Evolutionary conservation across 176 grass and related monocot species (phyloP).

Genomic region (Dendrocalamus sinicus): DNA sequence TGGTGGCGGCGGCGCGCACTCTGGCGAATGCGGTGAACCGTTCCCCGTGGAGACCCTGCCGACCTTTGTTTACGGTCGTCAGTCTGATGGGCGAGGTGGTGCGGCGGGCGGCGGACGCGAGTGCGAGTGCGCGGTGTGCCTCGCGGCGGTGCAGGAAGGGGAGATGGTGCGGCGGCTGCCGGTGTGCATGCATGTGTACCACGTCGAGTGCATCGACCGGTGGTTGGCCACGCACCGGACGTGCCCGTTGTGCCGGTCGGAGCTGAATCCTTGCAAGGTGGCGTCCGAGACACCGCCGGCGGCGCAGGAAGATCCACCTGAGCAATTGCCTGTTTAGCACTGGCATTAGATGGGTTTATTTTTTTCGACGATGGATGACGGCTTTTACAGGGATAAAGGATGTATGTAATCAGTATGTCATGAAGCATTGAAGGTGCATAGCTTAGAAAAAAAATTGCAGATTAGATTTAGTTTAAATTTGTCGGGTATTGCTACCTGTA

Average conservation of each 20-base stretch:
- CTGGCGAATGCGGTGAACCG: not conserved
- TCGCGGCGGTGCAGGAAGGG: conserved; percentile 35
- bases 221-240: conserved; percentile 40
- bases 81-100: not conserved
- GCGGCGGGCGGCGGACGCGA: not conserved
- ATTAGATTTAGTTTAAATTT: no score
- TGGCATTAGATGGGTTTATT: not conserved
- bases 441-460: no score
- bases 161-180: conserved; percentile 53
- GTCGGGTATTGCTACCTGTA: no score
- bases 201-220: conserved; percentile 50
- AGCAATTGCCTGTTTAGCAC: not conserved
- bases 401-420: not conserved
- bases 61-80: not conserved
- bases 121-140: conserved; percentile 50
- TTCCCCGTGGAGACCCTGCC: conserved; percentile 12
- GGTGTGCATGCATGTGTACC: conserved; percentile 44
- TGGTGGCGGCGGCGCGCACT: not conserved
- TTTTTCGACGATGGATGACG: no score
- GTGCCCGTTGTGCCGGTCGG: conserved; percentile 46
- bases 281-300: not conserved
- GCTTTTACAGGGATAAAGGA: not conserved
- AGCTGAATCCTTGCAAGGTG: conserved; percentile 8
- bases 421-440: no score
- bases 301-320: not conserved